Evolutionary conservation across 306 rosid genomes (phyloP).

Genomic region (Bauhinia variegata): DNA sequence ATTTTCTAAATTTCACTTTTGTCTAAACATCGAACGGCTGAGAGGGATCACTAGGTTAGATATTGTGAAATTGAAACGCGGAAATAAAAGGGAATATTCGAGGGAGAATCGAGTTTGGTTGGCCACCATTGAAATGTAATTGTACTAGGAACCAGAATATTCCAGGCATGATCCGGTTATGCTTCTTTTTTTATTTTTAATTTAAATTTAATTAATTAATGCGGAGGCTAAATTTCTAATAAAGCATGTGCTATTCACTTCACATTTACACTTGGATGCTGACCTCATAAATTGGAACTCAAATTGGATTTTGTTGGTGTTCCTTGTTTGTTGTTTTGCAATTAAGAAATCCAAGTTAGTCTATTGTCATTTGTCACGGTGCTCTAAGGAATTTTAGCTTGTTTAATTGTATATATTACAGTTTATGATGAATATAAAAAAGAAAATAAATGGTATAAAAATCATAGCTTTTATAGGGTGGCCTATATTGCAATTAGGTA

Average conservation of each 20-base stretch:
- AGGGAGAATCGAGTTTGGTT: slow-evolving; percentile 33
- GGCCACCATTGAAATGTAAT: slow-evolving; percentile 30
- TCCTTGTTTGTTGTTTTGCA: background rate
- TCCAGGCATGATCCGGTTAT: slow-evolving; percentile 41
- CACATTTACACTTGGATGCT: background rate
- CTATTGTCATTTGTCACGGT: no score
- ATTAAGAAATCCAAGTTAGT: background rate
- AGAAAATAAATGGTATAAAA: no score
- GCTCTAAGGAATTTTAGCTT: no score
- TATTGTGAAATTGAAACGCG: slow-evolving; percentile 15
- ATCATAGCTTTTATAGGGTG: no score
- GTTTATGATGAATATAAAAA: no score
- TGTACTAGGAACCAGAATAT: slow-evolving; percentile 32
- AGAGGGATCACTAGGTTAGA: background rate
- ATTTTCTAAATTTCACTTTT: slow-evolving; percentile 15
- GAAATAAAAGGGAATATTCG: slow-evolving; percentile 62
- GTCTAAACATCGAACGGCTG: slow-evolving; percentile 23
- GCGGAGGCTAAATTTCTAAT: slow-evolving; percentile 1
- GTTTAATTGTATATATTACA: no score
- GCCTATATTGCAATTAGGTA: no score
- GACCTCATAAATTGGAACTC: background rate
- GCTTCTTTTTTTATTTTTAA: background rate
- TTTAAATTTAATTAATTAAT: background rate
- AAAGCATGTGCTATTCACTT: background rate
- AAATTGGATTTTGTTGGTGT: slow-evolving; percentile 1